These are phyloP conservation scores for Podosphaera fusca DNA, from an alignment of 2,329 filamentous ascomycete species.

Conservation along the genomic window DNA sequence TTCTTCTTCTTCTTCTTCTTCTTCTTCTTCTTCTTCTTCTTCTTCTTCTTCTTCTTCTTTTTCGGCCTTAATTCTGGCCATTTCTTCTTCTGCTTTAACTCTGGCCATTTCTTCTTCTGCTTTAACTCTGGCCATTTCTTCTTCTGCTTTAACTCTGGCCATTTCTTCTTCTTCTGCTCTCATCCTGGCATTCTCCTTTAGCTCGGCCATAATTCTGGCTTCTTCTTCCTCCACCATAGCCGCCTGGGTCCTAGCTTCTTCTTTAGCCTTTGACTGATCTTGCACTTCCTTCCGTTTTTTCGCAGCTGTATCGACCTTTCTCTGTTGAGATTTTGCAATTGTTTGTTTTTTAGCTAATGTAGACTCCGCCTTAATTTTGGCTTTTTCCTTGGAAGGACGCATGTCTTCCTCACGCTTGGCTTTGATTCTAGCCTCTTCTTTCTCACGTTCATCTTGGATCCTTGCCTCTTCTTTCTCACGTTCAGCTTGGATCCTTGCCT, in stretches of 20 bases:
- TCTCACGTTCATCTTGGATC: constrained; percentile 3
- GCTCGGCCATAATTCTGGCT: constrained; percentile 13
- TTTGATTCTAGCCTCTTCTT: constrained; percentile 20
- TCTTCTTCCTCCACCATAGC: constrained; percentile 23
- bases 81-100: constrained; percentile 17
- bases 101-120: constrained; percentile 16
- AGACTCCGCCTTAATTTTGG: constrained; percentile 21
- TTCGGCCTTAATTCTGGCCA: constrained; percentile 16
- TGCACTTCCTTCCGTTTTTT: constrained; percentile 15
- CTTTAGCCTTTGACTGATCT: constrained; percentile 1
- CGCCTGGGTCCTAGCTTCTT: constrained; percentile 8
- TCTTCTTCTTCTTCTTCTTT: not conserved
- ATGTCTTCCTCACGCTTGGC: constrained; percentile 17
- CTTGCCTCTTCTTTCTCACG: too few relatives aligned
- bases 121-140: constrained; percentile 12
- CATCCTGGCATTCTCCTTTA: constrained; percentile 15
- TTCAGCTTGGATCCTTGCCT: constrained; percentile 17
- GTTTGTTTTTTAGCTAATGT: constrained; percentile 20
- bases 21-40: not conserved
- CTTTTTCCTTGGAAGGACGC: constrained; percentile 14
- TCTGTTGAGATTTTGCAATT: constrained; percentile 22
- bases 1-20: not conserved
- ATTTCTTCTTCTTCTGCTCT: constrained; percentile 25
- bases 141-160: constrained; percentile 13
- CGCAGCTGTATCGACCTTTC: not conserved